Base-by-base conservation (phyloP, 129 eudicot species). In the Saposhnikovia divaricata region DNA sequence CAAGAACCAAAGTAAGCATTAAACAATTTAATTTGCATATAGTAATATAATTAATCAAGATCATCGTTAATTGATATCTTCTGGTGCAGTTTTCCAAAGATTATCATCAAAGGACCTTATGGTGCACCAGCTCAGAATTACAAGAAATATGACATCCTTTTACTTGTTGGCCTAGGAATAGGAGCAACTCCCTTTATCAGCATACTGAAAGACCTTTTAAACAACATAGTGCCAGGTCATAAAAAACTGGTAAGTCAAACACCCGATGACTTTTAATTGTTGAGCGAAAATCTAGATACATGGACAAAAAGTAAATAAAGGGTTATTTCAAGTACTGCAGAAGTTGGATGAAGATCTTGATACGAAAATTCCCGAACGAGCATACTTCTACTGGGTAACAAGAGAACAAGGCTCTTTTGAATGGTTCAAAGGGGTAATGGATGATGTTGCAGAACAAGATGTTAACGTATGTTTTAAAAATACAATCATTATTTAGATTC, bases 401-500 rank as follows among this genome's bases (percentile, higher is more conserved):
- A 86, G 97, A 83, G 98, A 94, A 83, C 98, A 94, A 85, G 96
- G 92, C 37, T 94, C 98, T 10, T 94, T 94, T 39, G 97, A 94
- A 40, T 94, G 98, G 98, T 94, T 94, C 83, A 94, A 92, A 87
- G 98, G 96, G 14, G 98, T 94, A 31, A 92, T 94, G 98, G 94
- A 94, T 83, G 98, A 94, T 63, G 80, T 94, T 21, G 91, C 98
- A 18, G 96, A 94, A 38, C 79, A 89, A 43, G 98, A 94, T 47
- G 69, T 74, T 45, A 81, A 90, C 55, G 98, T 94, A 81, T 46
- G 97, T 83, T 75, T 55, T 19, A 42, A 34, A 27, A 68, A 31
- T 68, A 28, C 40, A 27, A 34, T 31, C 42, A 31, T 34, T 27
- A 59, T 42, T 39, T 72, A 51, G 16, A 40, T 40, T 72, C 28